These are phyloP conservation scores for Pseudohalonectria lignicola DNA, from an alignment of 2,329 filamentous ascomycete genomes.

Conservation along the genomic window DNA sequence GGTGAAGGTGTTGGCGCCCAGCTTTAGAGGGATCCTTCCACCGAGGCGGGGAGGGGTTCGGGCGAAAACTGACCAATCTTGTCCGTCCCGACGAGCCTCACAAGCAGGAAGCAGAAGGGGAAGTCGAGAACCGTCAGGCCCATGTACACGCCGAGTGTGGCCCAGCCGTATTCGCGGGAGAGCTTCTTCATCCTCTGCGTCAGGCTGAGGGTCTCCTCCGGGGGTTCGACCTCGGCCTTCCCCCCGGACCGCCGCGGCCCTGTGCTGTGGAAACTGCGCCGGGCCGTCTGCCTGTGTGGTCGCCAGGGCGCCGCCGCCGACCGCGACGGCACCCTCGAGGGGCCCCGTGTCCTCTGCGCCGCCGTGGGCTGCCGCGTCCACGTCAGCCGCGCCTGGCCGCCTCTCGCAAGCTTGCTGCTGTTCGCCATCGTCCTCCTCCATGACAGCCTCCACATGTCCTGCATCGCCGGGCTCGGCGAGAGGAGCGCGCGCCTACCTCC, in stretches of 20 bases:
- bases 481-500: neutral
- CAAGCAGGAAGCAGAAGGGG: slow-evolving; percentile 86
- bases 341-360: no score
- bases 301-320: no score
- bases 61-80: slow-evolving; percentile 53
- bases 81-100: slow-evolving; percentile 73
- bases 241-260: slow-evolving; percentile 10
- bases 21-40: no score
- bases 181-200: slow-evolving; percentile 70
- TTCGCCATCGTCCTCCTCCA: neutral
- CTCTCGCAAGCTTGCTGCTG: no score
- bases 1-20: no score
- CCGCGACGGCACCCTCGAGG: no score
- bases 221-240: neutral
- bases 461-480: neutral
- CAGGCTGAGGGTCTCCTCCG: slow-evolving; percentile 35
- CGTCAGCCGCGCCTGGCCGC: neutral
- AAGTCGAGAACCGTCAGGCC: slow-evolving; percentile 78
- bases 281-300: slow-evolving; percentile 2
- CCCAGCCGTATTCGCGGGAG: slow-evolving; percentile 88
- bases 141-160: slow-evolving; percentile 84
- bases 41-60: neutral
- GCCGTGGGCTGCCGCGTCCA: no score
- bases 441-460: neutral
- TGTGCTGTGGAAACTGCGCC: slow-evolving; percentile 17